Percentiles rank a stretch among this genome's conserved stretches.
Evolutionary conservation across 352 stramenopile genomes (phyloP).

Genomic region (Globisporangium apiculatum): DNA sequence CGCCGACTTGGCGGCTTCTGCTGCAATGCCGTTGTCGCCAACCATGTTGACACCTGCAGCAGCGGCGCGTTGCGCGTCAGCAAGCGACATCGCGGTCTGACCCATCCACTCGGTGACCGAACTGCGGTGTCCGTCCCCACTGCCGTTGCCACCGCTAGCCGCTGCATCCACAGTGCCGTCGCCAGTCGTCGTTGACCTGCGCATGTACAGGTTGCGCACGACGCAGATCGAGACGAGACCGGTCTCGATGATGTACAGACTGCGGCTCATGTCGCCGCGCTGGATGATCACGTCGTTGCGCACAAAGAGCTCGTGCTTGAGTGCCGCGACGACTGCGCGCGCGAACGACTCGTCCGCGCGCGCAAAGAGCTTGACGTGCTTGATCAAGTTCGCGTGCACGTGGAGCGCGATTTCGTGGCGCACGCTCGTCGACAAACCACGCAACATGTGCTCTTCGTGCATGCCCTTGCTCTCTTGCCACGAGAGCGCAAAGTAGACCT

Average conservation of each 20-base stretch:
- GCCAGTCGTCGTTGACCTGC: background rate
- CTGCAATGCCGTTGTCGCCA: background rate
- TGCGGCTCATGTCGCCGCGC: slow-evolving; percentile 29
- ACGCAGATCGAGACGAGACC: slow-evolving; percentile 55
- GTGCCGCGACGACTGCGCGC: slow-evolving; percentile 21
- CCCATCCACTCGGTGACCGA: slow-evolving; percentile 14
- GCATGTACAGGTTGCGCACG: slow-evolving; percentile 18
- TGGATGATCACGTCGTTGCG: slow-evolving; percentile 45
- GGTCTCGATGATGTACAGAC: slow-evolving; percentile 47
- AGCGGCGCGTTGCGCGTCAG: slow-evolving; percentile 6
- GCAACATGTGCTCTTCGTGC: slow-evolving; percentile 44
- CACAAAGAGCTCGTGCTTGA: slow-evolving; percentile 40
- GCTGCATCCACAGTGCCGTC: background rate
- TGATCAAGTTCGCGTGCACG: slow-evolving; percentile 42
- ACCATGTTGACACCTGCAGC: background rate
- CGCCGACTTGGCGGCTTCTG: background rate
- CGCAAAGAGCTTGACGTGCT: slow-evolving; percentile 31
- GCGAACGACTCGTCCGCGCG: slow-evolving; percentile 29
- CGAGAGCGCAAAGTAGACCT: slow-evolving; percentile 61
- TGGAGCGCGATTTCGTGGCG: slow-evolving; percentile 55
- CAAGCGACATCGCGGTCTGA: slow-evolving; percentile 5
- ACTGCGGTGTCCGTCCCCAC: background rate
- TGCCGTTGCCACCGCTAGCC: background rate
- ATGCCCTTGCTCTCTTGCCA: slow-evolving; percentile 68
- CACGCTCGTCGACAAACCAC: slow-evolving; percentile 39